Base-by-base conservation (phyloP, 1,139 yeast genomes). In the Yarrowia galli region DNA sequence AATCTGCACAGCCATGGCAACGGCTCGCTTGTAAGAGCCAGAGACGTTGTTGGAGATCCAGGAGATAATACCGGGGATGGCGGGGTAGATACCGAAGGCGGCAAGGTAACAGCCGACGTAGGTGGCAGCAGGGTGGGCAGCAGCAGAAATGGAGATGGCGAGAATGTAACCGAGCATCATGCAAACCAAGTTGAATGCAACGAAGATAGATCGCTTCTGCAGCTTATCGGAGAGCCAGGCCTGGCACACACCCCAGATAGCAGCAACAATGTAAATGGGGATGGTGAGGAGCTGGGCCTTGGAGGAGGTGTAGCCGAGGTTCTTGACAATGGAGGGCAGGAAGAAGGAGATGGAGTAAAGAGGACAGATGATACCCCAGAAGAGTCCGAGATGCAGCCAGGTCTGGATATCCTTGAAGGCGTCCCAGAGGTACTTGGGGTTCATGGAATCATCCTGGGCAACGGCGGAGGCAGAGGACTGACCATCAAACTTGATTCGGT, bases 1-100 rank as follows among this genome's bases (percentile, higher is more conserved):
- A 53, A 81, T 79, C 67, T 80, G 83, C 48, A 79, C 72, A 3
- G 82, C 83, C 75, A 79, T 76, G 2, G 80, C 81, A 49, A 80
- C 76, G 7, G 81, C 80, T 64, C 83, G 75, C 70, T 79, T 81
- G 70, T 74, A 75, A 2, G 75, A 74, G 16, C 79, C 79, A 6
- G 80, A 74, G 49, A 80, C 73, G 68, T 82, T 81, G 70, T 77
- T 79, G 2, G 81, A 74, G 46, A 75, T 72, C 83, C 84, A 81
- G 7, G 81, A 75, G 53, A 81, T 75, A 18, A 76, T 71, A 16
- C 77, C 74, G 10, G 83, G 83, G 65, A 78, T 76, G 3, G 78
- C 78, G 5, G 80, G 74, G 69, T 76, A 80, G 38, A 77, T 69
- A 0, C 83, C 84, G 20, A 75, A 68, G 5, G 78, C 80, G 16